Conservation (phyloP, 1,139 yeast species). For the Suhomyces yuchorum region DNA sequence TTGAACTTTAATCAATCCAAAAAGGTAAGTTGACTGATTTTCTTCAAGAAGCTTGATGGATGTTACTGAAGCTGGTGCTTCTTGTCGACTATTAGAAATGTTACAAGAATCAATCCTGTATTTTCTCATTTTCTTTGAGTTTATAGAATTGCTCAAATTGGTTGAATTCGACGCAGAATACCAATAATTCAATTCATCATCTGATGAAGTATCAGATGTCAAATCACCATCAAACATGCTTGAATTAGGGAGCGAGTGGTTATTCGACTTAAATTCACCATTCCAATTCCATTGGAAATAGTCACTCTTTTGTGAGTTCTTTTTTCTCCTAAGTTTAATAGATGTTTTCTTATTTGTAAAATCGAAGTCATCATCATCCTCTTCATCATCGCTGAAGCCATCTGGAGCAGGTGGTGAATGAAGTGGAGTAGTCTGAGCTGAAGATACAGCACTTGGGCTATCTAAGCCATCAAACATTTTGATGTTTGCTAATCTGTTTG, state of each 20-base stretch:
- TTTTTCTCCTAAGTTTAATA: slow-evolving; percentile 2
- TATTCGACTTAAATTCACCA: slow-evolving; percentile 11
- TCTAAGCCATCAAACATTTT: slow-evolving; percentile 48
- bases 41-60: slow-evolving; percentile 12
- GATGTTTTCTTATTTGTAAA: slow-evolving; percentile 4
- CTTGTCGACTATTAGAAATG: slow-evolving; percentile 12
- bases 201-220: slow-evolving; percentile 22
- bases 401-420: slow-evolving; percentile 31
- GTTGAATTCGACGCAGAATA: slow-evolving; percentile 9
- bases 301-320: slow-evolving; percentile 6
- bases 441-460: slow-evolving; percentile 42
- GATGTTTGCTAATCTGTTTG: slow-evolving; percentile 38
- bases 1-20: slow-evolving; percentile 38
- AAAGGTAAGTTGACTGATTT: slow-evolving; percentile 11
- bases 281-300: slow-evolving; percentile 22
- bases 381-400: slow-evolving; percentile 18
- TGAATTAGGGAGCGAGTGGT: background rate
- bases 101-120: slow-evolving; percentile 17
- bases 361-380: slow-evolving; percentile 19
- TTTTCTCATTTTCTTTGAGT: slow-evolving; percentile 1
- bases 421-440: slow-evolving; percentile 35
- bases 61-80: slow-evolving; percentile 9
- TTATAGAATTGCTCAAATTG: background rate
- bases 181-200: slow-evolving; percentile 21
- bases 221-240: slow-evolving; percentile 14